phyloP scores from a whole-genome alignment of 331 rosid species.

The Rosa hybrid region DNA sequence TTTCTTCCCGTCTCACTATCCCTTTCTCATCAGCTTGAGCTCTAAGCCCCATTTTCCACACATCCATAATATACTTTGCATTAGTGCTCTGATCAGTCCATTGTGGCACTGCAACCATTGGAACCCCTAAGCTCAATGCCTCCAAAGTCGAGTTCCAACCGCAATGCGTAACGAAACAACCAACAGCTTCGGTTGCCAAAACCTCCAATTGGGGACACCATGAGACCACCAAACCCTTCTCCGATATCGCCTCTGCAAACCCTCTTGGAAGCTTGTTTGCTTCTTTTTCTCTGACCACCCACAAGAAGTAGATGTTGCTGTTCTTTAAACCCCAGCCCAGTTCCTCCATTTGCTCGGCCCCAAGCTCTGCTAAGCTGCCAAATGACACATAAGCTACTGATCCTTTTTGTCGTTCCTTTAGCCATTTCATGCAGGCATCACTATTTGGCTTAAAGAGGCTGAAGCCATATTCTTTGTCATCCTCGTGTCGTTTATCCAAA shows the following conservation, averaged over 20 bases:
- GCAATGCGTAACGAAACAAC: slow-evolving; percentile 57
- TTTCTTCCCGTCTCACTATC: slow-evolving; percentile 27
- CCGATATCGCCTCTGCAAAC: slow-evolving; percentile 18
- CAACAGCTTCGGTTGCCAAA: slow-evolving; percentile 42
- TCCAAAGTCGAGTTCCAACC: slow-evolving; percentile 46
- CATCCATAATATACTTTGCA: slow-evolving; percentile 43
- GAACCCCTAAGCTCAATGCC: slow-evolving; percentile 49
- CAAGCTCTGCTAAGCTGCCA: slow-evolving; percentile 30
- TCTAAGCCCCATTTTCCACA: slow-evolving; percentile 47
- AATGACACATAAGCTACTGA: slow-evolving; percentile 45
- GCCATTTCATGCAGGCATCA: slow-evolving; percentile 41
- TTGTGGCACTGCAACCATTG: slow-evolving; percentile 42
- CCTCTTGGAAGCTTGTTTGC: slow-evolving; percentile 26
- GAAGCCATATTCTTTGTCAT: slow-evolving; percentile 24
- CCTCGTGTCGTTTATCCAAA: slow-evolving; percentile 20
- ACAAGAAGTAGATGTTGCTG: slow-evolving; percentile 37
- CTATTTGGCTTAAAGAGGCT: not conserved
- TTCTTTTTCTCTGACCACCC: slow-evolving; percentile 49
- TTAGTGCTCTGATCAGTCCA: slow-evolving; percentile 43
- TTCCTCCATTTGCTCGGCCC: slow-evolving; percentile 39
- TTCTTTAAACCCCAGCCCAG: slow-evolving; percentile 35
- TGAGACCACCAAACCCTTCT: slow-evolving; percentile 40
- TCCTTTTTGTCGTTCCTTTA: slow-evolving; percentile 19
- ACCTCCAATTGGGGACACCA: slow-evolving; percentile 63
- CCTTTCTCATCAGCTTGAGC: slow-evolving; percentile 23